Conservation (phyloP, 768 basidiomycete species). For the Phaeolepiota aurea region DNA sequence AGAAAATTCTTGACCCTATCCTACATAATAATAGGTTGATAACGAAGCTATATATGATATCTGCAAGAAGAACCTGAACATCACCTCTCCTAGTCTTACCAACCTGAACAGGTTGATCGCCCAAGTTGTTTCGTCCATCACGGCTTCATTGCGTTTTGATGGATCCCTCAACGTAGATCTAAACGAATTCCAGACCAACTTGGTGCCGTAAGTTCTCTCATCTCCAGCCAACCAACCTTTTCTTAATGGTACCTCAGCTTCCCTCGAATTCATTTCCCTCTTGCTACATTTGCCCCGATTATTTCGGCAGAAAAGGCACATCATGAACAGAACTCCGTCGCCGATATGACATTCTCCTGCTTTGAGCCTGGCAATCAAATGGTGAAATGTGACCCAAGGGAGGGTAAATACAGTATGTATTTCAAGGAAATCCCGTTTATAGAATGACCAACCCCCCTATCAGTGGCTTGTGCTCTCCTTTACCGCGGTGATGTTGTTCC, state of each 20-base stretch:
- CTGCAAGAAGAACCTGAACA: constrained; percentile 51
- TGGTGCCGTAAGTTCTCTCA: constrained; percentile 81
- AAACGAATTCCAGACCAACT: constrained; percentile 97
- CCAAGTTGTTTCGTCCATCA: constrained; percentile 97
- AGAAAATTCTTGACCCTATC: not conserved
- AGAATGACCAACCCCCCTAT: constrained; percentile 10
- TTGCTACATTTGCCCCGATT: constrained; percentile 93
- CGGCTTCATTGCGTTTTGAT: constrained; percentile 94
- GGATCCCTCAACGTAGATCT: constrained; percentile 96
- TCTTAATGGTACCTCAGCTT: constrained; percentile 42
- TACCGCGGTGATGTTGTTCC: constrained; percentile 97
- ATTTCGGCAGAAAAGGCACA: constrained; percentile 92
- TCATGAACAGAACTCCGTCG: constrained; percentile 95
- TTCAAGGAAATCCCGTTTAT: not conserved
- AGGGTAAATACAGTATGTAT: constrained; percentile 95
- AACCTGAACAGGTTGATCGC: constrained; percentile 97
- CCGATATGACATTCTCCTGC: constrained; percentile 97
- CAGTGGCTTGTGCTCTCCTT: constrained; percentile 82
- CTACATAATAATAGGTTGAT: constrained; percentile 72
- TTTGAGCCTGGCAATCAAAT: constrained; percentile 97
- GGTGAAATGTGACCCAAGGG: constrained; percentile 91
- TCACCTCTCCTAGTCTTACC: constrained; percentile 78
- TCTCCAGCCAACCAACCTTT: not conserved
- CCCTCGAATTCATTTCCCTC: constrained; percentile 97
- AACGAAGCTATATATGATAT: constrained; percentile 99